phyloP scores from a whole-genome alignment of 73 alveolate genomes.

The Paramecium caudatum region DNA sequence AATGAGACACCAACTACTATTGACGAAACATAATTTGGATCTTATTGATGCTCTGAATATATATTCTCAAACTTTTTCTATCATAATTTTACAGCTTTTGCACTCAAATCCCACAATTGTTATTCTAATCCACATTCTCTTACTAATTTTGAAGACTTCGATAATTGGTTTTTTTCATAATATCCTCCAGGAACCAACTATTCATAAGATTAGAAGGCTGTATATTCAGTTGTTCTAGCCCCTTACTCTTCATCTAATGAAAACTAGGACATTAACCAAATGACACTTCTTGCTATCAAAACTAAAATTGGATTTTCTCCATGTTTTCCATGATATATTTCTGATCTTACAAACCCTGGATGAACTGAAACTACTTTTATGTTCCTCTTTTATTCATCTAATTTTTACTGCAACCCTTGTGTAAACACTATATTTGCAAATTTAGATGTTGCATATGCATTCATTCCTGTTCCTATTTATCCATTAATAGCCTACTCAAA shows the following conservation, averaged over 20 bases:
- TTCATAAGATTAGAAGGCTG: conserved; percentile 3
- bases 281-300: neutral
- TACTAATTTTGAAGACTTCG: neutral
- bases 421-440: conserved; percentile 63
- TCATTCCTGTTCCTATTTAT: neutral
- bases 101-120: neutral
- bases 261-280: neutral
- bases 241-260: conserved; percentile 63
- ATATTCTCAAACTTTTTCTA: neutral
- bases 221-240: conserved; percentile 49
- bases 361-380: conserved; percentile 62
- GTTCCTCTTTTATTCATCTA: conserved; percentile 37
- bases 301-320: neutral
- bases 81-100: neutral
- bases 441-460: conserved; percentile 38
- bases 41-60: neutral
- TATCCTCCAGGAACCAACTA: conserved; percentile 47
- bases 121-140: conserved; percentile 4
- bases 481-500: conserved; percentile 11
- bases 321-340: neutral
- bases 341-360: conserved; percentile 76
- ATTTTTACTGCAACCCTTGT: conserved; percentile 35
- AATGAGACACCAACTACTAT: neutral
- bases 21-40: neutral
- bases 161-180: conserved; percentile 25